Evolutionary conservation across 208 protist species (phyloP).

Genomic region (Leishmania major): DNA sequence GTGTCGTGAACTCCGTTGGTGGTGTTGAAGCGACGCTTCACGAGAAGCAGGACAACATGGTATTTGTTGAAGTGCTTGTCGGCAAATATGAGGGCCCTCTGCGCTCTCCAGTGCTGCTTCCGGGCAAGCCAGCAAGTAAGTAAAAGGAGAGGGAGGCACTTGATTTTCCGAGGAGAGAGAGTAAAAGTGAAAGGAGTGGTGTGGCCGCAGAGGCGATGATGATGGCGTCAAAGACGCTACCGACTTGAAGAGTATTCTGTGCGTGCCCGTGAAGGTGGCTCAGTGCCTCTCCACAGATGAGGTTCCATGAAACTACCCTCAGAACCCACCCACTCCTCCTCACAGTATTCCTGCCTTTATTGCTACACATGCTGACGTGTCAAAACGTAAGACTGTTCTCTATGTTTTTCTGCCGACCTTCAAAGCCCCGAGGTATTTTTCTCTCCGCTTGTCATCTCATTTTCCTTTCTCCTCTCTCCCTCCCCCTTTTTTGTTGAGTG

Average conservation of each 20-base stretch:
- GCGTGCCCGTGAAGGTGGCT: neutral
- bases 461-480: neutral
- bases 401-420: neutral
- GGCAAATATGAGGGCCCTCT: slow-evolving; percentile 54
- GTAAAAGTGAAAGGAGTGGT: neutral
- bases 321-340: neutral
- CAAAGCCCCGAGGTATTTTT: neutral
- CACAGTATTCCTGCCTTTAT: neutral
- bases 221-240: neutral
- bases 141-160: neutral
- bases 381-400: neutral
- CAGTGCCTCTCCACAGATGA: neutral
- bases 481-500: neutral
- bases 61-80: slow-evolving; percentile 37
- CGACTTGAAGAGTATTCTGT: neutral
- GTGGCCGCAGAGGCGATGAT: neutral
- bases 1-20: slow-evolving; percentile 32
- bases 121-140: slow-evolving; percentile 19
- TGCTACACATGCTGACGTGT: neutral
- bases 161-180: neutral
- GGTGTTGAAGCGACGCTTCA: slow-evolving; percentile 28
- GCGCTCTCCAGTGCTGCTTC: slow-evolving; percentile 36
- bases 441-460: neutral
- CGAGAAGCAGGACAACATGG: slow-evolving; percentile 34
- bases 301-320: neutral